These are phyloP conservation scores for Ceriops decandra DNA, from an alignment of 345 rosid species.

Conservation along the genomic window DNA sequence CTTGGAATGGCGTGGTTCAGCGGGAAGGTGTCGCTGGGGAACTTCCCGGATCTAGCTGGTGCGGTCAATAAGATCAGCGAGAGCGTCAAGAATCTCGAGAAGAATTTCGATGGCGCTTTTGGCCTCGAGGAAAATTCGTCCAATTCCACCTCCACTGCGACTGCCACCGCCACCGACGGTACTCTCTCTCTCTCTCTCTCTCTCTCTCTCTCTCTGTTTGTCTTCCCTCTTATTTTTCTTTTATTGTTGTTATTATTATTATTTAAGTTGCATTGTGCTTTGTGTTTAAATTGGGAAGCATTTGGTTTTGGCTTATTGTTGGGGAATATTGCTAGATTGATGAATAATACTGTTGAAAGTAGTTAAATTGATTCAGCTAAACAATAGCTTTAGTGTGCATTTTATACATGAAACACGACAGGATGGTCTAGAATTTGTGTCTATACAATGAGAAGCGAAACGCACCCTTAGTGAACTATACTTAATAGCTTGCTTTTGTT, in stretches of 20 bases:
- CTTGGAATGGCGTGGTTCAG: slow-evolving; percentile 91
- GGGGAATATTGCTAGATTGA: no score
- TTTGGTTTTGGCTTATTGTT: no score
- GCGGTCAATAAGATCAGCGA: slow-evolving; percentile 97
- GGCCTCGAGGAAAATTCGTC: slow-evolving; percentile 83
- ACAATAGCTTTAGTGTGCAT: no score
- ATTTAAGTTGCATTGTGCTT: no score
- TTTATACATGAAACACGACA: no score
- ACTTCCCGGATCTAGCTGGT: slow-evolving; percentile 95
- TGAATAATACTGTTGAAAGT: no score
- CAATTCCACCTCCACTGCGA: slow-evolving; percentile 28
- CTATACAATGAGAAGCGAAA: no score
- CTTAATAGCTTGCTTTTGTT: no score
- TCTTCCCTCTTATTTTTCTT: neutral
- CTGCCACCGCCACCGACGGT: slow-evolving; percentile 48
- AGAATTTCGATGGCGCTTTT: slow-evolving; percentile 93
- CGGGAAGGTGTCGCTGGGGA: slow-evolving; percentile 78
- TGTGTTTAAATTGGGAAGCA: no score
- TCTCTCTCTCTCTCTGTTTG: slow-evolving; percentile 1
- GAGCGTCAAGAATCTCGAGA: slow-evolving; percentile 98
- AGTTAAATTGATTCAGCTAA: no score
- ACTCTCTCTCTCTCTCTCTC: slow-evolving; percentile 5
- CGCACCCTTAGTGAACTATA: no score
- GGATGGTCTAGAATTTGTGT: no score
- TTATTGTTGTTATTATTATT: neutral